Evolutionary conservation across 495 filamentous ascomycete species (phyloP), one percentile per base, ranked within the genome.

Genomic region (Evernia prunastri): DNA sequence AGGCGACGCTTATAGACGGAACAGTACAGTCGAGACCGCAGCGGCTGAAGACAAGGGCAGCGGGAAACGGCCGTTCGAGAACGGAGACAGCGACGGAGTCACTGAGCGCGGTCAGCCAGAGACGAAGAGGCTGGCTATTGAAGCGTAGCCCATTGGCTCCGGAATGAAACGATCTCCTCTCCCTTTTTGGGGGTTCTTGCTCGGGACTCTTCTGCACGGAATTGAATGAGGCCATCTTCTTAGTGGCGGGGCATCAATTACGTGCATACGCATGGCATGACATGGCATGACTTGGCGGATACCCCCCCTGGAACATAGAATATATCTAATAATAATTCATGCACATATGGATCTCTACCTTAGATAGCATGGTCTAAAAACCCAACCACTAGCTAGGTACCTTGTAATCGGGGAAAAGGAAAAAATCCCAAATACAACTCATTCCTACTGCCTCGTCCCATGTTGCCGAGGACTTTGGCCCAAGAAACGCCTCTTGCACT

Each of bases 111-210:
- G 36, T 27, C 60, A 47, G 23, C 57, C 56, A 8, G 57, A 59
- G 45, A 31, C 66, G 23, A 67, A 67, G 33, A 60, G 66, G 27
- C 47, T 67, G 37, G 66, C 66, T 31, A 29, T 43, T 8, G 61
- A 56, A 35, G 40, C 51, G 60, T 40, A 43, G 25, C 4, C 49
- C 27, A 15, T 33, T 42, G 15, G 10, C 51, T 27, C 15, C 15
- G 29, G 27, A 25, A 9, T 20, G 25, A 57, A 33, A 1, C 1
- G 5, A 6, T 12, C 0, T 33, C 7, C 25, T 27, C 36, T 37
- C 36, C 36, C 12, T 23, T 3, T 53, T 33, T 54, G 51, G 29
- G n/a, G n/a, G n/a, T n/a, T n/a, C 17, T 33, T 33, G 15, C 51
- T 33, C 11, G 51, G 29, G 51, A 6, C 15, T n/a, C 2, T 12